Conservation (phyloP, 345 rosid species). For the Salix arbutifolia region DNA sequence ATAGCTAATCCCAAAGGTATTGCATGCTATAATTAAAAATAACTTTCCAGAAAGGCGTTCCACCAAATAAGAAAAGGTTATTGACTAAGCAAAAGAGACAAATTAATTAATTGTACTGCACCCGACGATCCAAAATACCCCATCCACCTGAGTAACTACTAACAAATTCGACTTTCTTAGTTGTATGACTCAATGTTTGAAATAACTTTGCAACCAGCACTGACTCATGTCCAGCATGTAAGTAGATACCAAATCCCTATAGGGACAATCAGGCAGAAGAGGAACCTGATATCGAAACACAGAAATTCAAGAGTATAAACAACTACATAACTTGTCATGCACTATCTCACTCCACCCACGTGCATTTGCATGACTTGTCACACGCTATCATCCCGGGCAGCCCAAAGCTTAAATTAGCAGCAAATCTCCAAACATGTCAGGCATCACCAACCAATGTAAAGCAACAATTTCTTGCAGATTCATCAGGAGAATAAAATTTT, state of each 20-base stretch:
- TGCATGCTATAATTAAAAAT: not conserved
- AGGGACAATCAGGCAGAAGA: not conserved
- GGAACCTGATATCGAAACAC: not conserved
- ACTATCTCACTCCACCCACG: not conserved
- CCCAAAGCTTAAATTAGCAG: not conserved
- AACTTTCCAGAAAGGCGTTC: not conserved
- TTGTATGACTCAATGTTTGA: not conserved
- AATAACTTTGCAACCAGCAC: not conserved
- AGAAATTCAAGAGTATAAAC: not conserved
- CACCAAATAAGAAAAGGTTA: not conserved
- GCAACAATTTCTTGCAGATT: not conserved
- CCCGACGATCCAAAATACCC: not conserved
- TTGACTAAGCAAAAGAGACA: not conserved
- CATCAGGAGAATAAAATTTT: not conserved
- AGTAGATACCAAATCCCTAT: not conserved
- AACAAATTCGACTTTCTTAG: not conserved
- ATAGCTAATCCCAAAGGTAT: not conserved
- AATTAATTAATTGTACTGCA: not conserved
- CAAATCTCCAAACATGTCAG: not conserved
- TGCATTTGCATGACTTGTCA: not conserved
- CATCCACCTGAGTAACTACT: not conserved
- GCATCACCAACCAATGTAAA: not conserved
- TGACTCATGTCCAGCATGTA: not conserved
- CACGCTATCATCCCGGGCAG: not conserved
- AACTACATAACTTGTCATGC: not conserved